Percentiles rank a stretch among this genome's conserved stretches.
Evolutionary conservation across 768 basidiomycete genomes (phyloP).

Genomic region (Boletellus sp.): DNA sequence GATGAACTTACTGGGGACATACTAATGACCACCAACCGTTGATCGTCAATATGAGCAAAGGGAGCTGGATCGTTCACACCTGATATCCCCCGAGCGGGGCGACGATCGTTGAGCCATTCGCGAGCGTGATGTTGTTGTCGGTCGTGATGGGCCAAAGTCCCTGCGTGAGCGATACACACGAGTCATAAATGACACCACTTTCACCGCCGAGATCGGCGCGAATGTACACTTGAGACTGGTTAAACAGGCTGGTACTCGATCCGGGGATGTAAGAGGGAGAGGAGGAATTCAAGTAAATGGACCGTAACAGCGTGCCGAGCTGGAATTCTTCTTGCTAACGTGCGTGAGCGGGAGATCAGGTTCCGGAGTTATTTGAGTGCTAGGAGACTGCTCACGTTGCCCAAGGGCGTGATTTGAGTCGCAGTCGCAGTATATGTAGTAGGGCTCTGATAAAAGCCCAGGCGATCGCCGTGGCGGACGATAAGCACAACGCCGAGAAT

Average conservation of each 20-base stretch:
- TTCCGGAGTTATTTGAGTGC: background rate
- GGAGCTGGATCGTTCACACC: constrained; percentile 18
- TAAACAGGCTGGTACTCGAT: constrained; percentile 31
- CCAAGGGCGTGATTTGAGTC: constrained; percentile 65
- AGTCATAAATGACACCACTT: constrained; percentile 61
- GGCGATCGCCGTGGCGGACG: constrained; percentile 57
- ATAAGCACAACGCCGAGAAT: constrained; percentile 57
- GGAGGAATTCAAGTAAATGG: constrained; percentile 49
- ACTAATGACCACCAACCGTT: constrained; percentile 18
- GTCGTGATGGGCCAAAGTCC: constrained; percentile 58
- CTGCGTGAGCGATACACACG: constrained; percentile 64
- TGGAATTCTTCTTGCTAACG: constrained; percentile 53
- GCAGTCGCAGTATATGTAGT: constrained; percentile 51
- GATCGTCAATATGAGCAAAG: constrained; percentile 14
- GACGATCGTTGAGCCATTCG: constrained; percentile 57
- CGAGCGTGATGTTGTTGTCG: constrained; percentile 50
- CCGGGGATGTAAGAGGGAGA: constrained; percentile 53
- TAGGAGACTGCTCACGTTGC: constrained; percentile 45
- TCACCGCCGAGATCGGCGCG: constrained; percentile 71
- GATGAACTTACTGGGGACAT: constrained; percentile 38
- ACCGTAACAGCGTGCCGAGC: constrained; percentile 50
- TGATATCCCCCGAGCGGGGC: constrained; percentile 70
- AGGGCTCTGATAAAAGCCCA: constrained; percentile 65
- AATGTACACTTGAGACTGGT: constrained; percentile 41
- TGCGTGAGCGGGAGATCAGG: background rate